phyloP scores from a whole-genome alignment of 305 asterid genomes.

The Caryopteris hybrid region DNA sequence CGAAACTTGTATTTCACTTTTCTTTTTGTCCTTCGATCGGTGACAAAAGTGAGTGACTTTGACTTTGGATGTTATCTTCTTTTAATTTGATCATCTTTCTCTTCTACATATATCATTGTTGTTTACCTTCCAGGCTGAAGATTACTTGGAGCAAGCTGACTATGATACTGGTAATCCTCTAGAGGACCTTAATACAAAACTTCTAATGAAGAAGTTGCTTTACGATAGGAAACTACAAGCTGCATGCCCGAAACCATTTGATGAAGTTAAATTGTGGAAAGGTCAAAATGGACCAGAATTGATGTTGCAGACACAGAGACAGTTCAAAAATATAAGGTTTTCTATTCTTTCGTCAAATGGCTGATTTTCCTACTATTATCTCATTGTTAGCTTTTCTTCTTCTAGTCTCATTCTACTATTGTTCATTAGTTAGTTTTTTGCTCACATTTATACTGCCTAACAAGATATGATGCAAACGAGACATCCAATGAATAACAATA shows the following conservation, averaged over 20 bases:
- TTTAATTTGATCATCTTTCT: constrained; percentile 7
- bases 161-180: constrained; percentile 59
- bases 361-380: neutral
- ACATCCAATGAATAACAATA: too few species aligned
- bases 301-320: constrained; percentile 47
- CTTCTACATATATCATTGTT: neutral
- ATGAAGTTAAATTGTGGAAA: constrained; percentile 68
- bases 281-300: constrained; percentile 65
- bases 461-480: neutral
- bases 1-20: constrained; percentile 65
- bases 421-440: neutral
- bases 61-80: neutral
- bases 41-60: constrained; percentile 50
- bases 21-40: constrained; percentile 63
- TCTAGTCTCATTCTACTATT: neutral
- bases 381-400: neutral
- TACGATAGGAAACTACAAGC: constrained; percentile 38
- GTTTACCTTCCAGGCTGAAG: constrained; percentile 39
- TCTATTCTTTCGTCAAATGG: constrained; percentile 5
- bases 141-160: constrained; percentile 60
- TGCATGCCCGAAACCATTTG: constrained; percentile 70
- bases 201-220: constrained; percentile 44
- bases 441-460: neutral
- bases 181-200: constrained; percentile 48
- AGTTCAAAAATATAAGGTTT: constrained; percentile 70